Percentiles rank a stretch among this genome's conserved stretches.
These are phyloP conservation scores for Nitzschia sp. DNA, from an alignment of 108 stramenopile species.

Conservation along the genomic window DNA sequence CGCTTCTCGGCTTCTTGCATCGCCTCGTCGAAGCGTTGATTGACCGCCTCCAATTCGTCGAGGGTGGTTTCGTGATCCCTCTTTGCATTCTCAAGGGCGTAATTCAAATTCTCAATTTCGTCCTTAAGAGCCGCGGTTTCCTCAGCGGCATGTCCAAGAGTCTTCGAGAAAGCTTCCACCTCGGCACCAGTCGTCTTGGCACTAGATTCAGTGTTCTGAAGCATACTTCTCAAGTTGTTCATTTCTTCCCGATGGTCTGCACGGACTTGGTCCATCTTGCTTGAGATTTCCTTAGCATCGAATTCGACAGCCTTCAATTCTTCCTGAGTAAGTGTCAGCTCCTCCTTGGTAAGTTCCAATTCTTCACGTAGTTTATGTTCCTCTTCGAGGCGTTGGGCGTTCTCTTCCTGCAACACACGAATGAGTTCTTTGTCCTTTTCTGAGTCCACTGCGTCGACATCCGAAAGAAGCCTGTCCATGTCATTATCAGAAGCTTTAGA, in stretches of 20 bases:
- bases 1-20: slow-evolving; percentile 47
- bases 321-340: slow-evolving; percentile 61
- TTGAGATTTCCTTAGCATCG: slow-evolving; percentile 46
- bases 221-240: slow-evolving; percentile 46
- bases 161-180: slow-evolving; percentile 50
- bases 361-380: slow-evolving; percentile 54
- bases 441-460: slow-evolving; percentile 16
- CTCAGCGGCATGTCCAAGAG: slow-evolving; percentile 46
- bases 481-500: slow-evolving; percentile 43
- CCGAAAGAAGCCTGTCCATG: slow-evolving; percentile 17
- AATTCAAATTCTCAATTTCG: slow-evolving; percentile 61
- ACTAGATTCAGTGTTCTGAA: slow-evolving; percentile 48
- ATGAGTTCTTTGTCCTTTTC: slow-evolving; percentile 46
- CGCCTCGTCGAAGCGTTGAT: slow-evolving; percentile 73
- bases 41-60: slow-evolving; percentile 76
- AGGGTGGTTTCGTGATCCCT: slow-evolving; percentile 58
- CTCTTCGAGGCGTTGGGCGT: slow-evolving; percentile 43
- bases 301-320: slow-evolving; percentile 74
- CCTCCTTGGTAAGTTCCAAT: slow-evolving; percentile 61
- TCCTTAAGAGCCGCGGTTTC: slow-evolving; percentile 52
- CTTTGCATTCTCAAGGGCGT: slow-evolving; percentile 74
- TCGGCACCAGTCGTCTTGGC: slow-evolving; percentile 42
- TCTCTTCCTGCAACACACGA: slow-evolving; percentile 53
- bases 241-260: slow-evolving; percentile 65
- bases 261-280: slow-evolving; percentile 47